phyloP scores from a whole-genome alignment of 2,329 filamentous ascomycete genomes.

The Claviceps africana region DNA sequence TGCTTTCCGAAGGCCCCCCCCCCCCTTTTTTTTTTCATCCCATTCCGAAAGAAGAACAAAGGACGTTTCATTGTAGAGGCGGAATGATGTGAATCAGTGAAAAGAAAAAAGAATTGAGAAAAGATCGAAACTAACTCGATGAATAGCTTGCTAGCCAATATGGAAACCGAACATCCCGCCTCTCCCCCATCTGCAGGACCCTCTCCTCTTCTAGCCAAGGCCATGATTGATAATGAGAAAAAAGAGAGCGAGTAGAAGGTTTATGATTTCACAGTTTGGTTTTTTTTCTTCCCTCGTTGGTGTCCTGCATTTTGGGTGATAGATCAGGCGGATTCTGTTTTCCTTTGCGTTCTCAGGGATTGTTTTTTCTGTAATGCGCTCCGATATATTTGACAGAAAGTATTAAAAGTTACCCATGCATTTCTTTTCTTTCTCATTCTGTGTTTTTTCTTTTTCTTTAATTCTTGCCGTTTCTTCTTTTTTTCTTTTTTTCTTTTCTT shows the following conservation, averaged over 20 bases:
- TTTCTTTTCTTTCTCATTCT: constrained; percentile 10
- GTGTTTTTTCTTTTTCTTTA: not conserved
- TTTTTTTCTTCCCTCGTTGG: constrained; percentile 13
- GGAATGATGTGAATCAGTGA: too few species aligned
- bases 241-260: constrained; percentile 35
- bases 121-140: too few species aligned
- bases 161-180: constrained; percentile 48
- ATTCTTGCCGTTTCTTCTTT: not conserved
- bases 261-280: constrained; percentile 8
- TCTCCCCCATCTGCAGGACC: constrained; percentile 57
- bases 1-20: not conserved
- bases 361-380: constrained; percentile 10
- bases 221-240: constrained; percentile 41
- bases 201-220: constrained; percentile 53
- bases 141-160: constrained; percentile 41
- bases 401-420: constrained; percentile 30
- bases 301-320: constrained; percentile 36
- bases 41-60: too few species aligned
- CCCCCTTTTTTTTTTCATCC: too few species aligned
- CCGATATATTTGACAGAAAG: constrained; percentile 25
- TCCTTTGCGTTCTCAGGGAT: constrained; percentile 34
- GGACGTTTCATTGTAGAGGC: not conserved
- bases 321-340: constrained; percentile 33
- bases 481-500: not conserved
- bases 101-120: too few species aligned